Base-by-base conservation (phyloP, 805 yeast genomes). In the Yamadazyma phyllophila region DNA sequence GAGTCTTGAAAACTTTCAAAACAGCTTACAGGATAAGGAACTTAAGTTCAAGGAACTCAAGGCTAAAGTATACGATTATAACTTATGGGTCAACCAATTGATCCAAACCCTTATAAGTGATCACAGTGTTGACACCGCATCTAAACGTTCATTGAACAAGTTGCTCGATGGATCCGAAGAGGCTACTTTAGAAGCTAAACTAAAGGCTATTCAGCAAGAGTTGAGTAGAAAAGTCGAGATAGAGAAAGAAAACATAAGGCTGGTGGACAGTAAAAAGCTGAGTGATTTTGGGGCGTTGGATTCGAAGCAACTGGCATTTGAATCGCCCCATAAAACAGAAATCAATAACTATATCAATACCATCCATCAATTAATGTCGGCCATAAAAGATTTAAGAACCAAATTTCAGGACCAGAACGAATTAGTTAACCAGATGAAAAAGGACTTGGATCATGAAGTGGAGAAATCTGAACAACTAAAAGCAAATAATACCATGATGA, bases 1-100 rank as follows among this genome's bases (percentile, higher is more conserved):
- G 6, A 70, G 59, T 44, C 54, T 71, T 24, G 74, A 69, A 44
- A 54, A 52, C 2, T 68, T 65, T 44, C 67, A 71, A 48, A 46
- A 49, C 14, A 65, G 63, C 39, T 52, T 71, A 39, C 53, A 60
- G 12, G 61, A 55, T 7, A 65, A 62, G 37, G 71, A 69, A 26
- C 34, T 13, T 0, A 55, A 51, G 11, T 36, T 66, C 5, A 43
- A 43, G 6, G 34, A 44, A 11, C 17, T 55, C 11, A 50, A 52
- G 15, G 46, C 42, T 10, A 48, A 41, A 26, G 37, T 59, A 1
- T 52, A 55, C 3, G 36, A 46, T 3, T 56, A 56, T 31, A 44
- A 51, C 8, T 30, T 42, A 2, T 51, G 60, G 3, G 46, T 58
- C 1, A 52, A 60, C 44, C 60, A 55, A 7, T 51, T 66, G 2